Percentiles rank a stretch among this genome's conserved stretches.
Conservation (phyloP, 139 green algal species). For the Chlorella sorokiniana region DNA sequence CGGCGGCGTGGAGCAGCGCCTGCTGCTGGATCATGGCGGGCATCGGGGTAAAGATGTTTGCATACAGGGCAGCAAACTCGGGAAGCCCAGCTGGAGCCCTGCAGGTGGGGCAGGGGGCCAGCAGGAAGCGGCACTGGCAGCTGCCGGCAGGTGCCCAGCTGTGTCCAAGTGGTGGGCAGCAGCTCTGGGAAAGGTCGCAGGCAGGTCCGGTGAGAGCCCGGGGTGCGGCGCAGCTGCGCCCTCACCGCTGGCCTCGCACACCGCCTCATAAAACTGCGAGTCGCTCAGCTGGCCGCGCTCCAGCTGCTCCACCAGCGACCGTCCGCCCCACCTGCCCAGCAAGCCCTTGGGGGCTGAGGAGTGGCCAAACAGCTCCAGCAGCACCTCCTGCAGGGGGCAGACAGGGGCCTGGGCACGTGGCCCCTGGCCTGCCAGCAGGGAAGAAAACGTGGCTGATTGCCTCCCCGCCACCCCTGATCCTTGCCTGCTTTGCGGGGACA, state of each 20-base stretch:
- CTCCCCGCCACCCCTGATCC: neutral
- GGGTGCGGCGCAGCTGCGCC: no score
- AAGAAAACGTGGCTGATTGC: neutral
- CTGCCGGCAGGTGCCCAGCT: no score
- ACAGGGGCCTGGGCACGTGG: no score
- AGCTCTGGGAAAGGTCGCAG: neutral
- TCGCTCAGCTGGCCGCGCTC: conserved; percentile 19
- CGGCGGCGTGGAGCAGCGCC: neutral
- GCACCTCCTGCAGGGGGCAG: neutral
- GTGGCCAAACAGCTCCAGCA: conserved; percentile 30
- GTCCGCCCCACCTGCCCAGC: neutral
- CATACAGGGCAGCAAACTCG: conserved; percentile 4
- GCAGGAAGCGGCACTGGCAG: neutral
- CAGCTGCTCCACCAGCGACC: conserved; percentile 26
- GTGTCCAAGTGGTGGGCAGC: neutral
- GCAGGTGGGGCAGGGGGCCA: neutral
- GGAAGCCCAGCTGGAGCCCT: neutral
- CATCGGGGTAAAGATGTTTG: conserved; percentile 22
- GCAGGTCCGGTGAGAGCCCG: neutral
- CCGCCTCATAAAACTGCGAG: neutral
- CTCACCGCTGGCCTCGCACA: neutral
- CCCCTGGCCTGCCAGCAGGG: neutral
- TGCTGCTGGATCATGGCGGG: conserved; percentile 14
- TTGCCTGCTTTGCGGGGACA: neutral
- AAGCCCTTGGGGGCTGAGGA: neutral